A percentile compares a stretch with the other conserved stretches of the same genome.
These are phyloP conservation scores for Wickerhamiella sergipiensis DNA, from an alignment of 805 yeast genomes.

Conservation along the genomic window DNA sequence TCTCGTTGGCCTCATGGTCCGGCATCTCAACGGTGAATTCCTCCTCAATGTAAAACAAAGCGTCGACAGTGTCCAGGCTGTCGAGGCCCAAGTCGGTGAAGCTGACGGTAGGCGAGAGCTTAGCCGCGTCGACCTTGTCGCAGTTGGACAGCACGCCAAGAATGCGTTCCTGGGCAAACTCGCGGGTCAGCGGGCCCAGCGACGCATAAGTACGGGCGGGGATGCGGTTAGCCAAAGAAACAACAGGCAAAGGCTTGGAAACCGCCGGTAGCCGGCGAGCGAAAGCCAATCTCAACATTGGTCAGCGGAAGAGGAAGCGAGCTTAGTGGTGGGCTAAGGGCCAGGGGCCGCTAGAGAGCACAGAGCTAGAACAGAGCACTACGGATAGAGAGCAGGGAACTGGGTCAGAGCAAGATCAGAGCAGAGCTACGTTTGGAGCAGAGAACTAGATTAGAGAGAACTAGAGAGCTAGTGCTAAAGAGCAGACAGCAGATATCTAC, in stretches of 20 bases:
- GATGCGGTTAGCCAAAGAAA: conserved; percentile 8
- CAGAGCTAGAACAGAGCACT: too few species aligned
- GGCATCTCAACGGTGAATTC: conserved; percentile 39
- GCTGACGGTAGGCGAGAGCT: conserved; percentile 29
- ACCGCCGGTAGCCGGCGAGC: not conserved
- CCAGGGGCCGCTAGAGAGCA: too few species aligned
- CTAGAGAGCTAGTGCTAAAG: too few species aligned
- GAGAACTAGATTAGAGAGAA: too few species aligned
- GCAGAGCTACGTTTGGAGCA: too few species aligned
- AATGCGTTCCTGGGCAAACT: conserved; percentile 71
- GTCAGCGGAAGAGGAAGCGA: not conserved
- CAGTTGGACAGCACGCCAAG: conserved; percentile 58
- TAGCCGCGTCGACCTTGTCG: conserved; percentile 34
- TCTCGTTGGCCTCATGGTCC: conserved; percentile 69
- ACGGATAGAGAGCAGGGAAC: too few species aligned
- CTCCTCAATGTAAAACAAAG: conserved; percentile 89
- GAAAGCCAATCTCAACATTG: conserved; percentile 3
- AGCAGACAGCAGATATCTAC: too few species aligned
- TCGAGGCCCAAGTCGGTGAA: conserved; percentile 65
- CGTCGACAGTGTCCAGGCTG: conserved; percentile 88
- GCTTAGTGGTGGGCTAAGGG: not conserved
- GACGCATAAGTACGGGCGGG: conserved; percentile 38
- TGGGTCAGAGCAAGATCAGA: too few species aligned
- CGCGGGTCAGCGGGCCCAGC: conserved; percentile 49
- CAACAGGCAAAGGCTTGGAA: conserved; percentile 1